Evolutionary conservation across 768 basidiomycete species (phyloP).

Genomic region (Lactifluus rugatus): DNA sequence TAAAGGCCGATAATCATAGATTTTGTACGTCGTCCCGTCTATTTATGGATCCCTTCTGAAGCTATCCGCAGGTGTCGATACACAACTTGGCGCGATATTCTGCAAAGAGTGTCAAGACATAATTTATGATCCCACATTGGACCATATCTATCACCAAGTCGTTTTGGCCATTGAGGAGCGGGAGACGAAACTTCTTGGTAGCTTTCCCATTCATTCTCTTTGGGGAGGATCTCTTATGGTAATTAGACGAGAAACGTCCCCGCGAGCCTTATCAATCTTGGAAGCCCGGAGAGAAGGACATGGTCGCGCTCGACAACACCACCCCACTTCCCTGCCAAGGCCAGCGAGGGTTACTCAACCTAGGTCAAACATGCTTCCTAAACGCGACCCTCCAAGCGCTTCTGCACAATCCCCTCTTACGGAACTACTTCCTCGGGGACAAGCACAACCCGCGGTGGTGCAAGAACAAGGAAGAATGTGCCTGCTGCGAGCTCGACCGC

Average conservation of each 20-base stretch:
- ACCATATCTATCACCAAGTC: slow-evolving; percentile 35
- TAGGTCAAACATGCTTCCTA: slow-evolving; percentile 91
- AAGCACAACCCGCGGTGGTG: slow-evolving; percentile 73
- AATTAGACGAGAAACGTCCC: slow-evolving; percentile 25
- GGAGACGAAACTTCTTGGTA: slow-evolving; percentile 51
- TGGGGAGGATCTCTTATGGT: slow-evolving; percentile 21
- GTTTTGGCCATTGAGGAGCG: slow-evolving; percentile 51
- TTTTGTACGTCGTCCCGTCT: slow-evolving; percentile 45
- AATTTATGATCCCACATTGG: slow-evolving; percentile 49
- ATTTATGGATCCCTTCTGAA: neutral
- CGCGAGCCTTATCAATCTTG: slow-evolving; percentile 44
- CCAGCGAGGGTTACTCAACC: slow-evolving; percentile 76
- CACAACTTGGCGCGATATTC: slow-evolving; percentile 62
- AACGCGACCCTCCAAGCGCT: slow-evolving; percentile 87
- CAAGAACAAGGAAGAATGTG: slow-evolving; percentile 63
- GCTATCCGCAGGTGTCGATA: slow-evolving; percentile 51
- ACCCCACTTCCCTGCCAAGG: slow-evolving; percentile 64
- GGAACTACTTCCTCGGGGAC: slow-evolving; percentile 85
- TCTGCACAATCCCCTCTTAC: slow-evolving; percentile 79
- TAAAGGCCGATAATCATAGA: slow-evolving; percentile 45
- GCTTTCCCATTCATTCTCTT: neutral
- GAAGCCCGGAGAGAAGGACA: slow-evolving; percentile 36
- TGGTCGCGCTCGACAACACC: slow-evolving; percentile 38
- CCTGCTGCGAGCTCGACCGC: slow-evolving; percentile 90
- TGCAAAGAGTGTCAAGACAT: slow-evolving; percentile 71